Base-by-base conservation (phyloP, 371 early-diverging fungal genomes). In the Mortierella sp. region DNA sequence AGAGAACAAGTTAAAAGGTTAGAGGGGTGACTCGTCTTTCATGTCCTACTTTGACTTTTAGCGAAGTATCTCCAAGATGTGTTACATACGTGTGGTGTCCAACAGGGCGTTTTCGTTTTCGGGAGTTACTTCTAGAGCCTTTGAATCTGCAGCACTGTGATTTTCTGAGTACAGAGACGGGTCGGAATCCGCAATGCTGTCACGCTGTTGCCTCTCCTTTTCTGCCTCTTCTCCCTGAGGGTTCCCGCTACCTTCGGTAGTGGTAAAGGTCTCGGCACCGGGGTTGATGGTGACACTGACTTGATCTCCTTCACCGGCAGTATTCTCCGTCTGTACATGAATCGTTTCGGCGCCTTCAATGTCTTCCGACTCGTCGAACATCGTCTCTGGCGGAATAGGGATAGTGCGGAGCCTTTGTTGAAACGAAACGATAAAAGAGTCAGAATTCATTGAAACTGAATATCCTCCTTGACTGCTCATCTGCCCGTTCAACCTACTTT, bases 401-500 rank as follows among this genome's bases (percentile, higher is more conserved):
- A 75, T 62, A 6, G 71, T 60, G 30, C 76, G 71, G 37, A 75
- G 71, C 37, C 74, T 74, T 48, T 21, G 37, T 37, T 37, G 37
- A 4, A 48, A 19, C 1, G 21, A 11, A 21, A n/a, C n/a, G 37
- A 30, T 16, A 21, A 21, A 19, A 6, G 18, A 23, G 7, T 23
- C 51, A 37, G 15, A 29, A 58, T 18, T 7, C n/a, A 16, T 18
- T 43, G 15, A 58, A 43, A 7, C 14, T 16, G 9, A 15, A 43
- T 15, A 29, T 0, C 15, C 9, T 37, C 9, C 37, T 9, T 5
- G 5, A 37, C 5, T 37, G 18, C 7, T 14, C 47, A 7, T 15
- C 26, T 6, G 16, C 23, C 25, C 7, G 47, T 60, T n/a, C 18
- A 7, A 16, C 75, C 30, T 81, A 87, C 90, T 87, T 86, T 66